Evolutionary conservation across 495 filamentous ascomycete species (phyloP).

Genomic region (Neurospora sp.): DNA sequence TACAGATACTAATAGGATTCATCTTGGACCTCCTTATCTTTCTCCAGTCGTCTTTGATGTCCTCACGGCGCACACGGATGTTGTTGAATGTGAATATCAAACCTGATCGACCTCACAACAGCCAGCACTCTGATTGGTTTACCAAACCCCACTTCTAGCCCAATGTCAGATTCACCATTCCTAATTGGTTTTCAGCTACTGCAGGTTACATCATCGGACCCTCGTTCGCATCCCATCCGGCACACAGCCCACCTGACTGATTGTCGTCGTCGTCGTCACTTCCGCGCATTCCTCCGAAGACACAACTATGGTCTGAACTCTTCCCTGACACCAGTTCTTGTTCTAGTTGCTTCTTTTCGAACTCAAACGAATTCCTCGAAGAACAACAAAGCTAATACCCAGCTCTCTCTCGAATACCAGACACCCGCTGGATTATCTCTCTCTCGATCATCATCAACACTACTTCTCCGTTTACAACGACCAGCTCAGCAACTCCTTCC

Average conservation of each 20-base stretch:
- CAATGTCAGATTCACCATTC: not conserved
- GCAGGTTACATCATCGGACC: conserved; percentile 17
- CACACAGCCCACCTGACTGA: not conserved
- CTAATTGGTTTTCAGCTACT: not conserved
- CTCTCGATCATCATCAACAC: not conserved
- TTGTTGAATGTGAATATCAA: not conserved
- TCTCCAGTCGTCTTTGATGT: not conserved
- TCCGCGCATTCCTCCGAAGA: too few species aligned
- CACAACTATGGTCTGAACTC: too few species aligned
- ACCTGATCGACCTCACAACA: not conserved
- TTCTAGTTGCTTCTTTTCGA: too few species aligned
- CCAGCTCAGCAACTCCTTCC: not conserved
- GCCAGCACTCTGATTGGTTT: not conserved
- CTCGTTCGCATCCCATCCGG: not conserved
- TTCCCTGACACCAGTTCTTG: too few species aligned
- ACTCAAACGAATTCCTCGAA: too few species aligned
- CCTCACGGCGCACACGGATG: not conserved
- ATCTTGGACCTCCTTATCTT: not conserved
- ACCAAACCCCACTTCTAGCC: not conserved
- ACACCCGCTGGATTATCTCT: not conserved
- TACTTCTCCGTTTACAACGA: not conserved
- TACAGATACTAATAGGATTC: not conserved
- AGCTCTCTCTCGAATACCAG: not conserved
- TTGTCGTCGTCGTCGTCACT: not conserved
- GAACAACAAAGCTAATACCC: not conserved